Evolutionary conservation across 192 early-diverging fungal species (phyloP).

Genomic region (Coemansia sp.): DNA sequence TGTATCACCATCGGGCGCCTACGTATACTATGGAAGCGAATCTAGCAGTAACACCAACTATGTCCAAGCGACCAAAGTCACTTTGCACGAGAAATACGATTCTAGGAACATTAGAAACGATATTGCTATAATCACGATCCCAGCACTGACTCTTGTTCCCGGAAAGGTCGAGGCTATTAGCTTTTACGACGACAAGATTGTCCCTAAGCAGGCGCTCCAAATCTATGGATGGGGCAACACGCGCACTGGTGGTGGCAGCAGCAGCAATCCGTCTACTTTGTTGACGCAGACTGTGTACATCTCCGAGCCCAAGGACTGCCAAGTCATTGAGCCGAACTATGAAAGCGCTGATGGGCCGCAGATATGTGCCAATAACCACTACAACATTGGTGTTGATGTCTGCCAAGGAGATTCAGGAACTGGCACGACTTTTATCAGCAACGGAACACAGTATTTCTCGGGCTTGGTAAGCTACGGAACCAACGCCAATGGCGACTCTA

Average conservation of each 20-base stretch:
- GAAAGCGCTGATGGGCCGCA: conserved; percentile 24
- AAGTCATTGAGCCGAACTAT: conserved; percentile 31
- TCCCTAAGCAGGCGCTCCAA: conserved; percentile 17
- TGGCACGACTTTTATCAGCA: conserved; percentile 21
- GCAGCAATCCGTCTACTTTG: conserved; percentile 12
- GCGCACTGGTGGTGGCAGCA: conserved; percentile 14
- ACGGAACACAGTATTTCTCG: conserved; percentile 25
- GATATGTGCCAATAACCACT: conserved; percentile 42
- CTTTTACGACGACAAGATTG: conserved; percentile 20
- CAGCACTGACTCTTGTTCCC: conserved; percentile 6
- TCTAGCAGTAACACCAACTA: conserved; percentile 3
- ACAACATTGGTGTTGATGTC: conserved; percentile 42
- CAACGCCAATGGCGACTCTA: conserved; percentile 17
- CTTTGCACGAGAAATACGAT: conserved; percentile 30
- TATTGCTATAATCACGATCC: conserved; percentile 36
- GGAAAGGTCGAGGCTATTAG: conserved; percentile 21
- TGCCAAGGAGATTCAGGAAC: conserved; percentile 49
- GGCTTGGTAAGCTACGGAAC: conserved; percentile 49
- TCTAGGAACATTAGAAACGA: conserved; percentile 20
- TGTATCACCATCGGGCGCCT: conserved; percentile 1
- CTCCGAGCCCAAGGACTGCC: conserved; percentile 39
- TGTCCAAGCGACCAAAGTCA: conserved; percentile 17
- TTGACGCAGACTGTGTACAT: conserved; percentile 31
- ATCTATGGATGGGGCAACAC: conserved; percentile 49
- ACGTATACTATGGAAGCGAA: conserved; percentile 29